These are phyloP conservation scores for Solanum hybrid DNA, from an alignment of 305 asterid genomes.

Conservation along the genomic window DNA sequence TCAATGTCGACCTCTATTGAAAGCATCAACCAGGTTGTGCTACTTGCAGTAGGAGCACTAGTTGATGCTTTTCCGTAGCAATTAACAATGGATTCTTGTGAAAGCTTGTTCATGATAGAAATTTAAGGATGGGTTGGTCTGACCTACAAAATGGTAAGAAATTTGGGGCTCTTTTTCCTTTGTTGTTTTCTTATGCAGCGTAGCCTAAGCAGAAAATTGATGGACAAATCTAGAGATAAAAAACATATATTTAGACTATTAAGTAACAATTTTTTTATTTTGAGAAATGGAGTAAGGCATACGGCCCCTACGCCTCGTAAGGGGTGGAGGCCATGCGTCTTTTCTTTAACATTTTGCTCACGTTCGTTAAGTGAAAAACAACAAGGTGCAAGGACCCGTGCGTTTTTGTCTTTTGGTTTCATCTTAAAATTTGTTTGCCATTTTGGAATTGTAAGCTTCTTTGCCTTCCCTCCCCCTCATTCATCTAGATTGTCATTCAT, in stretches of 20 bases:
- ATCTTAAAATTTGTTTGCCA: background rate
- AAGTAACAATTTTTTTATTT: no score
- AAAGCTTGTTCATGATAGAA: slow-evolving; percentile 41
- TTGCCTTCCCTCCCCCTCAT: background rate
- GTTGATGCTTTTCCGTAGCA: slow-evolving; percentile 61
- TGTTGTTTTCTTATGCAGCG: slow-evolving; percentile 14
- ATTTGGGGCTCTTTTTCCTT: slow-evolving; percentile 17
- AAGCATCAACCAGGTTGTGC: slow-evolving; percentile 18
- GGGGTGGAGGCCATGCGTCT: background rate
- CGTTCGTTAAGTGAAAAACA: background rate
- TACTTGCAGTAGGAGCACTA: slow-evolving; percentile 36
- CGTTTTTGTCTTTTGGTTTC: background rate
- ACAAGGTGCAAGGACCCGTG: background rate
- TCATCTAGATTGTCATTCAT: background rate
- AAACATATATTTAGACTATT: slow-evolving; percentile 66
- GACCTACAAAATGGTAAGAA: background rate
- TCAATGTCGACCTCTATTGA: background rate
- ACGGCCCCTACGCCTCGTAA: background rate
- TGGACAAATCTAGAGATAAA: background rate
- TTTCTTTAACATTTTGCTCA: background rate
- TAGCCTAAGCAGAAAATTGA: slow-evolving; percentile 19
- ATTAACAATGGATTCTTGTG: slow-evolving; percentile 53
- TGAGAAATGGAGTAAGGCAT: background rate
- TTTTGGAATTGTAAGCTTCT: background rate
- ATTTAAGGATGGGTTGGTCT: slow-evolving; percentile 24